Conservation (phyloP, 495 filamentous ascomycete species). For the Lasiosphaeria ovina region DNA sequence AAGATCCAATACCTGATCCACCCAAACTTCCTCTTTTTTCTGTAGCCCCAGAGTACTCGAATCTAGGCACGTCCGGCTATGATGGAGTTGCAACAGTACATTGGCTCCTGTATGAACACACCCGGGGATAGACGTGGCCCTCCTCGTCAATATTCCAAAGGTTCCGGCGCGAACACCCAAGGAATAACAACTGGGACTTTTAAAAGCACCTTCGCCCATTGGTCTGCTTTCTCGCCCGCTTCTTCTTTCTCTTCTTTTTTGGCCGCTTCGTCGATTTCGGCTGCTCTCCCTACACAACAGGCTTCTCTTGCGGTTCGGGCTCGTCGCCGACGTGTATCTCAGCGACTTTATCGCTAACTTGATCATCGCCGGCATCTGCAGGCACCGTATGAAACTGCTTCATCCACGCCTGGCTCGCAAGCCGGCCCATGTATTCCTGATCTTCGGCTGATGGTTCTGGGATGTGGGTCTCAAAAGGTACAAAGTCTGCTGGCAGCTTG, state of each 20-base stretch:
- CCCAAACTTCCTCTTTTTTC: too few relatives aligned
- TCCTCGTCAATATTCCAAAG: too few relatives aligned
- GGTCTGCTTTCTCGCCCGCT: background rate
- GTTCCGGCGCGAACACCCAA: too few relatives aligned
- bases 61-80: too few relatives aligned
- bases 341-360: conserved; percentile 40
- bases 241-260: background rate
- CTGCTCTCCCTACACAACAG: background rate
- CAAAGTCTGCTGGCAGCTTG: conserved; percentile 16
- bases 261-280: background rate
- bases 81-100: too few relatives aligned
- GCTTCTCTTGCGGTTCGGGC: conserved; percentile 8
- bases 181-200: background rate
- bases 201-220: background rate
- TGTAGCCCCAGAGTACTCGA: too few relatives aligned
- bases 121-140: too few relatives aligned
- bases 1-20: too few relatives aligned
- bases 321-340: conserved; percentile 47
- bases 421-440: conserved; percentile 25
- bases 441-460: conserved; percentile 16
- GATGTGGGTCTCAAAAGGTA: conserved; percentile 12
- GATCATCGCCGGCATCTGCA: conserved; percentile 23
- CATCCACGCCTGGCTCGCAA: conserved; percentile 33
- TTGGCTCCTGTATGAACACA: too few relatives aligned
- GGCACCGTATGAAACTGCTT: conserved; percentile 35